phyloP scores from a whole-genome alignment of 1,284 basidiomycete species.

The Ustilago curta region DNA sequence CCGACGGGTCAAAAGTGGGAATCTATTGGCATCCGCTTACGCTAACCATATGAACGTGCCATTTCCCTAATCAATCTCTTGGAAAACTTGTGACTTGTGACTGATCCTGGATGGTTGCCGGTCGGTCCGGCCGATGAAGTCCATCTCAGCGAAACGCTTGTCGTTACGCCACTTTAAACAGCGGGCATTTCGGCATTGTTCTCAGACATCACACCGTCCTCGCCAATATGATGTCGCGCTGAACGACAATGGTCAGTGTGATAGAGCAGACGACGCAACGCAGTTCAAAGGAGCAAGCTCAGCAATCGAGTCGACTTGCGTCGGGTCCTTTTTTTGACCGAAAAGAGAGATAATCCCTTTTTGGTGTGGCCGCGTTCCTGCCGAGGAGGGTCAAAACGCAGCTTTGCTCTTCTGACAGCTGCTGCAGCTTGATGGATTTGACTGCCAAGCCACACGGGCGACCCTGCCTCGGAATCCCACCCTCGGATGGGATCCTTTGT shows the following conservation, averaged over 20 bases:
- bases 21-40: conserved; percentile 4
- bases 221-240: not conserved
- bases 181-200: not conserved
- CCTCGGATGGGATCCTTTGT: not conserved
- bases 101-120: not conserved
- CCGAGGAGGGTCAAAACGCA: not conserved
- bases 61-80: conserved; percentile 14
- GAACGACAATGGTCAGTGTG: not conserved
- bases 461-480: not conserved
- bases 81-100: not conserved
- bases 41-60: conserved; percentile 16
- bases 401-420: too few species aligned
- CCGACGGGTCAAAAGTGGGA: not conserved
- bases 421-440: too few species aligned
- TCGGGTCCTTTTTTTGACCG: conserved; percentile 10
- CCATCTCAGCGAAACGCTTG: not conserved
- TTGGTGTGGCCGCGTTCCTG: not conserved
- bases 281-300: not conserved
- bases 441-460: conserved; percentile 7
- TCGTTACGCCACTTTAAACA: not conserved
- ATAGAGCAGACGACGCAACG: not conserved
- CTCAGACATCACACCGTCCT: not conserved
- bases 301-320: conserved; percentile 21
- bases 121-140: conserved; percentile 1
- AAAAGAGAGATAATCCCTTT: not conserved